Base-by-base conservation (phyloP, 2,329 filamentous ascomycete genomes). In the Phyllosticta citrichinensis region DNA sequence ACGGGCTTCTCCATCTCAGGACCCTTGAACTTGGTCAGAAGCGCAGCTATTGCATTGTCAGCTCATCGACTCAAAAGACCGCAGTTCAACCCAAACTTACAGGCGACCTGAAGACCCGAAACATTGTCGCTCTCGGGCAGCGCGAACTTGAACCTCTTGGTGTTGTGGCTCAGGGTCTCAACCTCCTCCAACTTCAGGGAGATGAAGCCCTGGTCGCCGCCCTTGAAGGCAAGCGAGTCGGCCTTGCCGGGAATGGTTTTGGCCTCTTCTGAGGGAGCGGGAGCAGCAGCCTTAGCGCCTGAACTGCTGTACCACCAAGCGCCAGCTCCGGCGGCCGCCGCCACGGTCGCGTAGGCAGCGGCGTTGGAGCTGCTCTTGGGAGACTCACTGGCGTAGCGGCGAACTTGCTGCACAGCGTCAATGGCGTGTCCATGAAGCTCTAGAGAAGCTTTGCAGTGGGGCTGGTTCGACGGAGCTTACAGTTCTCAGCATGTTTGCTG, bases 21-120 rank as follows among this genome's bases (percentile, higher is more conserved):
- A 5, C 87, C 86, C 80, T 96, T 91, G 82, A 86, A 97, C 79
- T 95, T 96, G 66, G 94, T 94, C 73, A 99, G 80, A 67, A 99
- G 76, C 54, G 91, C 92, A 69, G 83, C 81, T 84, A 62, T 20
- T 20, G 14, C 40, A 55, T 9, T 12, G 14, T 61, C n/a, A 61
- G 60, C 24, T 14, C 12, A 20, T 20, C 25, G 11, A n/a, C 12
- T 22, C 4, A 9, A 19, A 3, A 51, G 12, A 17, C 3, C 22
- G 5, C 6, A 20, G 12, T n/a, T 6, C 27, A 12, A 55, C 2
- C 6, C 17, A 20, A 56, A 56, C 79, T 65, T 68, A 82, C 90
- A 96, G 62, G 93, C 86, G 65, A 96, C 79, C 40, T 83, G 77
- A 62, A 99, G 79, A 53, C 94, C 94, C 62, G 89, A 93, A 58